These are phyloP conservation scores for Beauveria sp. DNA, from an alignment of 2,329 filamentous ascomycete species.

Conservation along the genomic window DNA sequence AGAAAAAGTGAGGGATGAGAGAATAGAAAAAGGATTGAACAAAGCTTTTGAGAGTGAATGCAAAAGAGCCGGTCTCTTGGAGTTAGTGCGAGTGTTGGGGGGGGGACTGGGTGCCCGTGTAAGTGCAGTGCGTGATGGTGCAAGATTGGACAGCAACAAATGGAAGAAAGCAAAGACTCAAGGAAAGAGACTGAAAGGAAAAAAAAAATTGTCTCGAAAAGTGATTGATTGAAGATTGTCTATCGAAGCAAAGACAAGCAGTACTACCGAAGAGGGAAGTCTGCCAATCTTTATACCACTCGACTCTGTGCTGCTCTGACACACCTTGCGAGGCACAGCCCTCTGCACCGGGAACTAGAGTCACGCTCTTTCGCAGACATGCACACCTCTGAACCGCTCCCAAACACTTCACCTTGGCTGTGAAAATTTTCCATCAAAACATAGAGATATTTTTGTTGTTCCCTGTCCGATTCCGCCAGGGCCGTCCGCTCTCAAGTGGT, in stretches of 20 bases:
- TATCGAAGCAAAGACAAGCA: background rate
- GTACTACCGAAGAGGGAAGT: background rate
- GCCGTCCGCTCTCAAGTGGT: background rate
- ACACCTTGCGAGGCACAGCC: background rate
- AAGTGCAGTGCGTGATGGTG: background rate
- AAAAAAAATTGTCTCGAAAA: constrained; percentile 14
- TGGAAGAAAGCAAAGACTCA: constrained; percentile 18
- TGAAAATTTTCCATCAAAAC: background rate
- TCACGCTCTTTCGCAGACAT: background rate
- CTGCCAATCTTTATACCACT: constrained; percentile 3
- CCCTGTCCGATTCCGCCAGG: background rate
- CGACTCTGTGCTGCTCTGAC: background rate
- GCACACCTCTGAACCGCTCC: background rate
- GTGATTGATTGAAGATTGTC: background rate
- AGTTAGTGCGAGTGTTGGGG: background rate
- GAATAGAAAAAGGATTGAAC: background rate
- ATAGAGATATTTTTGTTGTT: background rate
- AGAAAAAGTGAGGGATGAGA: background rate
- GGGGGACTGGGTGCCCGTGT: background rate
- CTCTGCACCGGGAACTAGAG: background rate
- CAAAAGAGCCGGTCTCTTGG: background rate
- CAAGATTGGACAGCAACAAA: constrained; percentile 5
- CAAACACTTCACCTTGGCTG: no score
- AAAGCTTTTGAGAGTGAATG: background rate
- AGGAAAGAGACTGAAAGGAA: constrained; percentile 22